Evolutionary conservation across 1,284 basidiomycete genomes (phyloP).

Genomic region (Boletus smithii): DNA sequence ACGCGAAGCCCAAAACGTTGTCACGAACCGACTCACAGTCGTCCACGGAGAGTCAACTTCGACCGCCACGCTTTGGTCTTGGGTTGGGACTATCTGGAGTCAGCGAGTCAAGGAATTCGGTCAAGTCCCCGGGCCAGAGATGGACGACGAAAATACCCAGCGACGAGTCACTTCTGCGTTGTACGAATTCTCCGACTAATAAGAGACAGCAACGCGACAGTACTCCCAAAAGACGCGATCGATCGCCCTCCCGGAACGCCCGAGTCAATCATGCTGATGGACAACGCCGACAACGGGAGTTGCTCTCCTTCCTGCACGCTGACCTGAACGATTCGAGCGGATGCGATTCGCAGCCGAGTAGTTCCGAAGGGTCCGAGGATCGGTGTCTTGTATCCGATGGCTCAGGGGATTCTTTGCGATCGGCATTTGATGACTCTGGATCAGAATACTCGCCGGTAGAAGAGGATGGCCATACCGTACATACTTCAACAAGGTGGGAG

Average conservation of each 20-base stretch:
- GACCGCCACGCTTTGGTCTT: slow-evolving; percentile 30
- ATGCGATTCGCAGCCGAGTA: slow-evolving; percentile 23
- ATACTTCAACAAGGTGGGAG: slow-evolving; percentile 9
- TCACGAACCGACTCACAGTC: slow-evolving; percentile 21
- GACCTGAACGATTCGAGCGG: slow-evolving; percentile 17
- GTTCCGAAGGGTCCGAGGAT: slow-evolving; percentile 14
- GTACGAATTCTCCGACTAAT: slow-evolving; percentile 3
- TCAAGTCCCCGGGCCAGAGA: slow-evolving; percentile 13
- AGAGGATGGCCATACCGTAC: slow-evolving; percentile 10
- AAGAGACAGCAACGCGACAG: slow-evolving; percentile 12
- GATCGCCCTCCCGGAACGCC: slow-evolving; percentile 7
- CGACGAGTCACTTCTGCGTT: slow-evolving; percentile 7
- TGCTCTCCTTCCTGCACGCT: slow-evolving; percentile 11
- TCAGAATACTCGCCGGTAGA: slow-evolving; percentile 32
- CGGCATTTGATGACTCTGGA: slow-evolving; percentile 25
- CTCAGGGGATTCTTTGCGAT: slow-evolving; percentile 24
- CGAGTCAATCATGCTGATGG: slow-evolving; percentile 10
- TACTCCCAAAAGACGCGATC: slow-evolving; percentile 11
- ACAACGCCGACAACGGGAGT: slow-evolving; percentile 21
- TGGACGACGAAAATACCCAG: slow-evolving; percentile 13
- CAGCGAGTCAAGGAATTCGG: slow-evolving; percentile 11
- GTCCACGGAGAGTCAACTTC: slow-evolving; percentile 25
- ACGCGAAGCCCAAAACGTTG: slow-evolving; percentile 18
- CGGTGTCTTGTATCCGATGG: slow-evolving; percentile 15
- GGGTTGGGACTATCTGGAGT: slow-evolving; percentile 27